Evolutionary conservation across 208 protist genomes (phyloP), one percentile per base, ranked within the genome.

Genomic region (Strigomonas culicis): DNA sequence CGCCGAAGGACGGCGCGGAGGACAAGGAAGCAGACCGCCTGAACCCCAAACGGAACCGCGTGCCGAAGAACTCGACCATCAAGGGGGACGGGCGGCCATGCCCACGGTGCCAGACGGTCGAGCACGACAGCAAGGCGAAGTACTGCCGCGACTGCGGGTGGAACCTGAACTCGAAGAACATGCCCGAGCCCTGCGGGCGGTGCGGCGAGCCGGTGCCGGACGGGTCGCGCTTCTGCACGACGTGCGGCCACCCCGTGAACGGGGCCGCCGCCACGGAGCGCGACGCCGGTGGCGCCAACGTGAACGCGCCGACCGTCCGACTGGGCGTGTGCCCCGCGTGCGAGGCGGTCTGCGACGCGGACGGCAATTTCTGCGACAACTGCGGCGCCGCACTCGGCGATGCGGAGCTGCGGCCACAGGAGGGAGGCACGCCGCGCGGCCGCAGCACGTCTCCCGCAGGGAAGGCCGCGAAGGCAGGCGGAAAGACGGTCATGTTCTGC

Each of bases 291-390:
- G 77, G 43, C 0, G 71, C 82, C 51, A 86, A 86, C 61, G 65
- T 68, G 22, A 80, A 81, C 36, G 75, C 70, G 3, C 65, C 81
- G 15, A 75, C 82, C 11, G 62, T 80, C 43, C 86, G 82, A 11
- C 50, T 85, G 34, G 56, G 74, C 3, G 50, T 71, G 15, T 93
- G 89, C 57, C 81, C 83, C 7, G 84, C 80, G 21, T 93, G 89
- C 67, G 55, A 84, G 63, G 84, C 77, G 0, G 32, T 91, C 43
- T 90, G 82, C 64, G 84, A 88, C 65, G 86, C 75, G 4, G 90
- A 93, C 74, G 83, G 79, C 36, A 92, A 93, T 72, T 92, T 93
- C 63, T 92, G 90, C 55, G 86, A 92, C 64, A 91, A 90, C 69
- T 92, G 86, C 74, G 90, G 86, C 44, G 90, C 77, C 2, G 84